These are phyloP conservation scores for Psilocybe azurescens DNA, from an alignment of 768 basidiomycete genomes.

Conservation along the genomic window DNA sequence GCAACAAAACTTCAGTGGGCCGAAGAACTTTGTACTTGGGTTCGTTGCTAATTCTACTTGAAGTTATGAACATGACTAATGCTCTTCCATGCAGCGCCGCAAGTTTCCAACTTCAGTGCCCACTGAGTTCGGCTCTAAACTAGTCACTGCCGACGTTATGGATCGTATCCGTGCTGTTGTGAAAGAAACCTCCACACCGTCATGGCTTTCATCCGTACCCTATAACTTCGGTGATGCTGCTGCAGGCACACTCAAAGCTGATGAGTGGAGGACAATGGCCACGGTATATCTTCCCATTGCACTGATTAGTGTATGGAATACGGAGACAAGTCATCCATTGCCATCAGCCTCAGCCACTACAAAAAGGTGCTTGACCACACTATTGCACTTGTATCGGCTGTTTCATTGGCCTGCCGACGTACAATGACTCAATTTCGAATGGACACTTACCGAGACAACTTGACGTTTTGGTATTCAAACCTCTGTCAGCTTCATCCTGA, in stretches of 20 bases:
- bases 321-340: constrained; percentile 29
- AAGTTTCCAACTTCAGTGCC: too few species aligned
- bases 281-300: constrained; percentile 21
- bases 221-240: constrained; percentile 22
- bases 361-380: constrained; percentile 23
- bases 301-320: constrained; percentile 31
- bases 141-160: background rate
- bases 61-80: too few species aligned
- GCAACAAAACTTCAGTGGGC: too few species aligned
- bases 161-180: background rate
- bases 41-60: too few species aligned
- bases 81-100: too few species aligned
- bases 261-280: constrained; percentile 41
- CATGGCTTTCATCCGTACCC: constrained; percentile 30
- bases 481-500: constrained; percentile 36
- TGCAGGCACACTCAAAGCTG: constrained; percentile 37
- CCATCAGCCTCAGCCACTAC: constrained; percentile 20
- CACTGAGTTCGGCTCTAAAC: too few species aligned
- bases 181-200: constrained; percentile 18
- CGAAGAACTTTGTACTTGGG: too few species aligned
- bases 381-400: constrained; percentile 19
- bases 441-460: background rate
- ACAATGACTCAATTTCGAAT: background rate
- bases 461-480: constrained; percentile 32
- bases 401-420: background rate